phyloP scores from a whole-genome alignment of 805 yeast species.

The Teunomyces panamensis region DNA sequence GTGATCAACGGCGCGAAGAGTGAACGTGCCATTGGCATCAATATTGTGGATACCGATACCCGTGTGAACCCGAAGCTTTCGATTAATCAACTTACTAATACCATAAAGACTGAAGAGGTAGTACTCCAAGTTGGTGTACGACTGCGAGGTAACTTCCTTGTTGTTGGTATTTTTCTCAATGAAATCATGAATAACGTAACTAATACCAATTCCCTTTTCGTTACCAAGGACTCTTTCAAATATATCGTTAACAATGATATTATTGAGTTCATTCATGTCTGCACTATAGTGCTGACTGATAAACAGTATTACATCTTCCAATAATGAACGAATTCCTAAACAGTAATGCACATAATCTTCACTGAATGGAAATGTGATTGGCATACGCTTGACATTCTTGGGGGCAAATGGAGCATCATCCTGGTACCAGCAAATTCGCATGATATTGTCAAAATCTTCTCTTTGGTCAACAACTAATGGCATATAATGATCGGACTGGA shows the following conservation, averaged over 20 bases:
- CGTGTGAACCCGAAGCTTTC: conserved; percentile 34
- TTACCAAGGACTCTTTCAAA: conserved; percentile 68
- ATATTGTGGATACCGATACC: conserved; percentile 40
- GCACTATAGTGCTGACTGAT: conserved; percentile 62
- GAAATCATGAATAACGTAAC: conserved; percentile 54
- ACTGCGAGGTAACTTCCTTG: conserved; percentile 89
- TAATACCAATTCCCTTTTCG: conserved; percentile 50
- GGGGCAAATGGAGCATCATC: conserved; percentile 48
- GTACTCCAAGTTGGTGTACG: conserved; percentile 82
- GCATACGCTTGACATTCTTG: conserved; percentile 49
- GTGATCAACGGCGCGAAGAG: conserved; percentile 48
- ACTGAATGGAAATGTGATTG: conserved; percentile 73
- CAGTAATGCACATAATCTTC: conserved; percentile 86
- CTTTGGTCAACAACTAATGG: conserved; percentile 68
- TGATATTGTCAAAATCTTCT: conserved; percentile 59
- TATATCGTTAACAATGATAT: conserved; percentile 56
- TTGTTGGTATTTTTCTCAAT: conserved; percentile 65
- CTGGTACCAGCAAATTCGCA: conserved; percentile 67
- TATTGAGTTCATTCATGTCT: conserved; percentile 53
- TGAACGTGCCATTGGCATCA: conserved; percentile 36
- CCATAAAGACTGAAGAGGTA: conserved; percentile 74
- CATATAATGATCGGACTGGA: conserved; percentile 83
- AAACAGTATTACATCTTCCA: conserved; percentile 63
- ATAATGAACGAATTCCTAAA: conserved; percentile 63
- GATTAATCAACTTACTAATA: conserved; percentile 49